Base-by-base conservation (phyloP, 1,139 yeast genomes). In the Pneumocystis murina region DNA sequence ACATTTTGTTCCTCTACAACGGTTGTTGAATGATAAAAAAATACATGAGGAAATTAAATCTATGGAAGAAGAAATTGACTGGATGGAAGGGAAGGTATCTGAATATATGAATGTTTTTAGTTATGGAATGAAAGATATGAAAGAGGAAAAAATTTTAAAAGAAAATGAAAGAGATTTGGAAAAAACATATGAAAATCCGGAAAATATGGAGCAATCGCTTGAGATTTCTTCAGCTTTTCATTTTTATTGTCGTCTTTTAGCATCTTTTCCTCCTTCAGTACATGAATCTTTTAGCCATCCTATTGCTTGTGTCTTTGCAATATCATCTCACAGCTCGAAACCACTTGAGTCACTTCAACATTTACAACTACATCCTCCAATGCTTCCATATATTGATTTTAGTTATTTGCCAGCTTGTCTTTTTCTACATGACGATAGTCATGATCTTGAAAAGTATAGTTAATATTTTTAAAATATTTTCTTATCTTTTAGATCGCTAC, bases 281-380 rank as follows among this genome's bases (percentile, higher is more conserved):
- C 90, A 88, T 72, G 97, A 92, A 72, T 85, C 92, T 2, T 86
- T 91, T 72, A 86, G 88, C 69, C 97, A 92, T 72, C 97, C 98
- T 0, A 82, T 90, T 0, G 81, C 90, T 1, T 88, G 91, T 63
- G 74, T 91, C 20, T 79, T 90, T 63, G 85, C 86, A 4, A 78
- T 91, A 2, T 79, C 86, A 62, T 73, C 78, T 36, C 68, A 71
- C 38, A 73, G 72, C 61, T 69, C 71, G 35, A 84, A 84, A 66
- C 76, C 85, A 0, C 70, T 84, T 2, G 84, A 81, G 16, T 72
- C 76, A 5, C 72, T 84, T n/a, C 72, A 77, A 7, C 68, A 77
- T 43, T 76, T 72, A 65, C 70, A 71, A 60, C 70, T 69, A 55
- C 72, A 73, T 16, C 69, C 65, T 24, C 68, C 66, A 7, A 67